A percentile compares a stretch with the other conserved stretches of the same genome.
These are phyloP conservation scores for Russula brevipes DNA, from an alignment of 768 basidiomycete genomes.

Conservation along the genomic window DNA sequence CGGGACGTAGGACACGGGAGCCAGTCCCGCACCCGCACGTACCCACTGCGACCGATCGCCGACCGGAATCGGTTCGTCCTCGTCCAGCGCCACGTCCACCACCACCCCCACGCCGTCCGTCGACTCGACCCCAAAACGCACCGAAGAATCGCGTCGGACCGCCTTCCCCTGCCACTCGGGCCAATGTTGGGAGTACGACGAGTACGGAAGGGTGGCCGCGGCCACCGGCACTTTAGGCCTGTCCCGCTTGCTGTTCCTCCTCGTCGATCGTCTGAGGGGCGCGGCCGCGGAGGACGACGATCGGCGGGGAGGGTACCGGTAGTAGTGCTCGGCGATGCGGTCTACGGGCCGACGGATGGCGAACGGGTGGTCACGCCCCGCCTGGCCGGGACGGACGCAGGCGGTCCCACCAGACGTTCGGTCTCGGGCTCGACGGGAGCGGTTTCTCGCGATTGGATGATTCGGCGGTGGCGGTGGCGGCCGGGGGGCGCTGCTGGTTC, in stretches of 20 bases:
- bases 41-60: constrained; percentile 42
- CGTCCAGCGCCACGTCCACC: constrained; percentile 36
- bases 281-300: background rate
- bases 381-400: constrained; percentile 1
- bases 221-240: background rate
- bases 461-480: too few species aligned
- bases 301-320: background rate
- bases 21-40: constrained; percentile 19
- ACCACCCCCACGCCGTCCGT: constrained; percentile 33
- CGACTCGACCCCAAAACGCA: background rate
- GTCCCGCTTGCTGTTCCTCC: too few species aligned
- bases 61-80: constrained; percentile 53
- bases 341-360: background rate
- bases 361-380: constrained; percentile 15
- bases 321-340: background rate
- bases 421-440: background rate
- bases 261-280: background rate
- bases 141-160: background rate
- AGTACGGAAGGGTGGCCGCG: background rate
- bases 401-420: constrained; percentile 5
- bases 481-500: too few species aligned
- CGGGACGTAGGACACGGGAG: background rate
- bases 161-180: background rate
- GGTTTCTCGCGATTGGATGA: background rate
- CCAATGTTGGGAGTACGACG: background rate